Conservation (phyloP, 129 eudicot species). For the Cynara cardunculus region DNA sequence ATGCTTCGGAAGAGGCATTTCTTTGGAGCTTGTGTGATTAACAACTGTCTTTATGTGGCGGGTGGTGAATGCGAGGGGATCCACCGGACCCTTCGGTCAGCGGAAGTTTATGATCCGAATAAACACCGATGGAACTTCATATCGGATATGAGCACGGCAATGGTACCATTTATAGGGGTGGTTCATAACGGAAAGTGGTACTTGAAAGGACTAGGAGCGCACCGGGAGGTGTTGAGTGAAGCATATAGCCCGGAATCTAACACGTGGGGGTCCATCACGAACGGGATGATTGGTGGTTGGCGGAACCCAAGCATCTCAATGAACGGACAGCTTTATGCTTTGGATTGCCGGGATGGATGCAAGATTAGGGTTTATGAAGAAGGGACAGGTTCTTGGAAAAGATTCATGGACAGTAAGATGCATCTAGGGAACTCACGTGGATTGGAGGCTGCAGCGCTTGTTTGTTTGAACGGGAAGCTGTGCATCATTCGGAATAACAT, state of each 20-base stretch:
- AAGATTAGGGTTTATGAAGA: conserved; percentile 68
- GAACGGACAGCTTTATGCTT: conserved; percentile 50
- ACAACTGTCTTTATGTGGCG: conserved; percentile 96
- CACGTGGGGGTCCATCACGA: conserved; percentile 63
- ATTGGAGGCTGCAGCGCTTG: conserved; percentile 67
- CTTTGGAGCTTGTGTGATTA: conserved; percentile 93
- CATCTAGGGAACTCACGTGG: conserved; percentile 58
- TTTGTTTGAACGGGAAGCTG: conserved; percentile 52
- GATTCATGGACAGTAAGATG: conserved; percentile 49
- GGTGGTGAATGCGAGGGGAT: conserved; percentile 99
- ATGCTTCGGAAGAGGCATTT: conserved; percentile 93
- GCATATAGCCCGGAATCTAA: conserved; percentile 75
- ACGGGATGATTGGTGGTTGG: conserved; percentile 97
- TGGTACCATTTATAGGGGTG: conserved; percentile 98
- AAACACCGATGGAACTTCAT: conserved; percentile 82
- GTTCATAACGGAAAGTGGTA: conserved; percentile 91
- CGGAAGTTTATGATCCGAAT: conserved; percentile 93
- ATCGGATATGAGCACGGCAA: conserved; percentile 92
- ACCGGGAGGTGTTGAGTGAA: conserved; percentile 89
- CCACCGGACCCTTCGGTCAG: conserved; percentile 89
- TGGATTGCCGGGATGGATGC: conserved; percentile 65
- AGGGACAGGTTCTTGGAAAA: conserved; percentile 42
- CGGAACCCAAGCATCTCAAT: conserved; percentile 63
- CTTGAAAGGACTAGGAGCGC: conserved; percentile 89
- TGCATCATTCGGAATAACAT: conserved; percentile 44